Evolutionary conservation across 805 yeast genomes (phyloP), one percentile per base, ranked within the genome.

Genomic region (Teunomyces funiuensis): DNA sequence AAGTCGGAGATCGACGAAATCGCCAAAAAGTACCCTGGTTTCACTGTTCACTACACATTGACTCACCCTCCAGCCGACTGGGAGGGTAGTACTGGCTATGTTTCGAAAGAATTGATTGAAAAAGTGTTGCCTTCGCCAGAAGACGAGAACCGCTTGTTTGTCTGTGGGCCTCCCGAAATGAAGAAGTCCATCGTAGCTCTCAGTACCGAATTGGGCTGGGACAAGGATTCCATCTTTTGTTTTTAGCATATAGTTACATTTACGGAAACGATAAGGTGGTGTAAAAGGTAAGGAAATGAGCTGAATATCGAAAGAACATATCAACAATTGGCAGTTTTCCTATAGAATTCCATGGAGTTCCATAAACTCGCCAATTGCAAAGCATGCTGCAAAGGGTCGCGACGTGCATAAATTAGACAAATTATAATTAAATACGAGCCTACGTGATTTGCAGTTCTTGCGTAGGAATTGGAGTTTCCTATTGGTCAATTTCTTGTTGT

Each of bases 141-240:
- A 19, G 53, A 52, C 2, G 69, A 75, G n/a, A 73, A 79, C 39
- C 77, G 82, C 50, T 70, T 86, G 27, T 73, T 84, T 44, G 71
- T 85, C 28, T 85, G 90, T 65, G 95, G 95, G 9, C 90, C 90
- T 15, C 77, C 79, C 49, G 82, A 71, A 30, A 77, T 86, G 86
- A 82, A 80, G 53, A 72, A 71, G 46, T 54, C 60, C 27, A 70
- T 82, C 46, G 59, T 77, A 7, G 67, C 70, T 28, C 67, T 71
- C 38, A 71, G 87, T 11, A 66, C 67, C 33, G 80, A 77, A 28
- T 63, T 83, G 42, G 90, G 91, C 1, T 85, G 88, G 79, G 71
- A 65, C 15, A 63, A 66, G 50, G 73, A 76, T 14, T 55, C 63
- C 26, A 80, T 80, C n/a, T 79, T 78, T 53, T 74, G 80, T 49